phyloP scores from a whole-genome alignment of 495 filamentous ascomycete genomes.

The Ramalina intermedia region DNA sequence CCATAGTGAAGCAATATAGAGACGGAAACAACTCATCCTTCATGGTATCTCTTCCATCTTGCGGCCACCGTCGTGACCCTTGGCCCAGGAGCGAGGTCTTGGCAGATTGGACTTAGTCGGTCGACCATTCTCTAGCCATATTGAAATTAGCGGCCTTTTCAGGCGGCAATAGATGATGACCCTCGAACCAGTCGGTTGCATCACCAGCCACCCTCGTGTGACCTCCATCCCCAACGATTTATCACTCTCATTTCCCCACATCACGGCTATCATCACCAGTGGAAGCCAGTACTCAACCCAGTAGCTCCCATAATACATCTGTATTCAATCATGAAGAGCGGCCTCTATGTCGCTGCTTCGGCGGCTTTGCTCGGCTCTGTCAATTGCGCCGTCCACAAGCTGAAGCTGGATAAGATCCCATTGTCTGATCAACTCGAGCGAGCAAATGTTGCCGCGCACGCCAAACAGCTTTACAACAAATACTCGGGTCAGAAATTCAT shows the following conservation, averaged over 20 bases:
- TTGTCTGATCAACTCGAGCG: conserved; percentile 73
- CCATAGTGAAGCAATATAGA: too few relatives aligned
- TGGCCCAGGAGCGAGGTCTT: too few relatives aligned
- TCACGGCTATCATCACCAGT: background rate
- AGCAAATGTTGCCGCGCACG: conserved; percentile 67
- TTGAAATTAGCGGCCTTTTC: background rate
- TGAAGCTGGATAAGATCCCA: conserved; percentile 94
- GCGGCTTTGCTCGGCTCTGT: conserved; percentile 72
- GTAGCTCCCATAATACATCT: background rate
- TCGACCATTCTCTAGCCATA: too few relatives aligned
- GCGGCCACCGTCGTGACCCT: too few relatives aligned
- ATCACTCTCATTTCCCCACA: background rate
- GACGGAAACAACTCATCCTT: too few relatives aligned
- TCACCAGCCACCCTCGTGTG: conserved; percentile 9
- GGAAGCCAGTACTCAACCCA: background rate
- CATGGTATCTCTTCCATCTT: too few relatives aligned
- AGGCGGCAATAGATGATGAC: background rate
- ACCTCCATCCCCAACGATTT: background rate
- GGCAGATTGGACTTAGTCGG: too few relatives aligned
- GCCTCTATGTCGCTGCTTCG: conserved; percentile 51
- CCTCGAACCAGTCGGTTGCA: background rate
- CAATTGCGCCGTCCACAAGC: conserved; percentile 73
- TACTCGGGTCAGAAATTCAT: conserved; percentile 64
- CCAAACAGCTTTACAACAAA: conserved; percentile 58
- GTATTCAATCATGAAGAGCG: conserved; percentile 55